These are phyloP conservation scores for Macrotyloma uniflorum DNA, from an alignment of 306 rosid genomes.

Conservation along the genomic window DNA sequence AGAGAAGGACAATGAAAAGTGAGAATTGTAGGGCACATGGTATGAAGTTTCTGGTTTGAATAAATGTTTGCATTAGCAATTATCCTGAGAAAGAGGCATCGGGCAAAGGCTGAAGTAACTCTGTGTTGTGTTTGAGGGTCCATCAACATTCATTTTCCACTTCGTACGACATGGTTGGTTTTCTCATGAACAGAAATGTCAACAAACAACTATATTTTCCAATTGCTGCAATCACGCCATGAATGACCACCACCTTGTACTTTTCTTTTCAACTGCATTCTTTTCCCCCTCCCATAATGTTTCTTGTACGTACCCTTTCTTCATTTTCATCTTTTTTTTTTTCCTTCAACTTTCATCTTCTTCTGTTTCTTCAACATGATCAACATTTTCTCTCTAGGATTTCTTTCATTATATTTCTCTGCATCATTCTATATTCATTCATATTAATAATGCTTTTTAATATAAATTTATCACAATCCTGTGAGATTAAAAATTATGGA, in stretches of 20 bases:
- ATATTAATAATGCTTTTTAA: no score
- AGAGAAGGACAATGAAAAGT: conserved; percentile 29
- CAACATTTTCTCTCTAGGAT: no score
- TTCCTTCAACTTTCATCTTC: no score
- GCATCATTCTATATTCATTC: no score
- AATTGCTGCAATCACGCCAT: conserved; percentile 30
- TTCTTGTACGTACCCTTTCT: not conserved
- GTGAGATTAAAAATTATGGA: no score
- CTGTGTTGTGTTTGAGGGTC: conserved; percentile 25
- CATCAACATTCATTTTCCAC: conserved; percentile 39
- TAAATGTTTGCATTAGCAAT: conserved; percentile 37
- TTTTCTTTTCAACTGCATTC: conserved; percentile 6
- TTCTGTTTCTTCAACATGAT: no score
- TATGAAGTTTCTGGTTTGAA: conserved; percentile 33
- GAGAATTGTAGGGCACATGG: conserved; percentile 32
- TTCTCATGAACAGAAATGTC: conserved; percentile 39
- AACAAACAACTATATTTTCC: conserved; percentile 38
- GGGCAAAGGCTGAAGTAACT: conserved; percentile 35
- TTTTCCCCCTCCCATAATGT: conserved; percentile 8
- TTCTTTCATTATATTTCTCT: no score
- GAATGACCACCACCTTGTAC: conserved; percentile 30
- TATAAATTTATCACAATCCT: no score
- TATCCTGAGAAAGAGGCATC: not conserved
- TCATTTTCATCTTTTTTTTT: not conserved
- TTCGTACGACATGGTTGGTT: conserved; percentile 29